Evolutionary conservation across 345 rosid species (phyloP).

Genomic region (Citrus australasica): DNA sequence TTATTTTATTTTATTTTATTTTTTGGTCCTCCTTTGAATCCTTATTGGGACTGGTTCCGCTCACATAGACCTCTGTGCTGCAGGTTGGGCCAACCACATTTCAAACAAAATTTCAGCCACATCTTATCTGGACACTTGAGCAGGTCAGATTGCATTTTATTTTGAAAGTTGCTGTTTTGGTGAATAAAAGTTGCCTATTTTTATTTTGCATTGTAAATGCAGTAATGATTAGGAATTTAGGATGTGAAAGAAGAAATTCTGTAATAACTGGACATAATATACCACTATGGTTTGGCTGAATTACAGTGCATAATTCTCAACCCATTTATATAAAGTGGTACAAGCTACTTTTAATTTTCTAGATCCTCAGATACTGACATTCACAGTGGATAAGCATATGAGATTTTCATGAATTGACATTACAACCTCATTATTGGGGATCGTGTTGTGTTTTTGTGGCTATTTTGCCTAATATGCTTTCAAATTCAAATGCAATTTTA

Average conservation of each 20-base stretch:
- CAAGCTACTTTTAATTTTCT: background rate
- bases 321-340: background rate
- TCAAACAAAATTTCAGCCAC: slow-evolving; percentile 79
- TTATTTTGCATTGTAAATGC: background rate
- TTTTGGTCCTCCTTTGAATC: background rate
- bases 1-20: no score
- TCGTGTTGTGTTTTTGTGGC: background rate
- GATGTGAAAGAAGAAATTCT: background rate
- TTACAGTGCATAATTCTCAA: background rate
- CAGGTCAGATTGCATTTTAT: slow-evolving; percentile 52
- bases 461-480: background rate
- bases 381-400: background rate
- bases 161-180: background rate
- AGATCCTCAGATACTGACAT: background rate
- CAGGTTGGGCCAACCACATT: slow-evolving; percentile 87
- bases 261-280: background rate
- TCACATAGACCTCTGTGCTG: slow-evolving; percentile 9
- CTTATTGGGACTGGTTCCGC: background rate
- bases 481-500: background rate
- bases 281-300: no score
- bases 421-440: background rate
- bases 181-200: background rate
- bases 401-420: background rate
- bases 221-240: background rate
- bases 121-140: slow-evolving; percentile 86